A percentile compares a stretch with the other conserved stretches of the same genome.
These are phyloP conservation scores for Rutstroemia sydowiana DNA, from an alignment of 2,329 filamentous ascomycete genomes.

Conservation along the genomic window DNA sequence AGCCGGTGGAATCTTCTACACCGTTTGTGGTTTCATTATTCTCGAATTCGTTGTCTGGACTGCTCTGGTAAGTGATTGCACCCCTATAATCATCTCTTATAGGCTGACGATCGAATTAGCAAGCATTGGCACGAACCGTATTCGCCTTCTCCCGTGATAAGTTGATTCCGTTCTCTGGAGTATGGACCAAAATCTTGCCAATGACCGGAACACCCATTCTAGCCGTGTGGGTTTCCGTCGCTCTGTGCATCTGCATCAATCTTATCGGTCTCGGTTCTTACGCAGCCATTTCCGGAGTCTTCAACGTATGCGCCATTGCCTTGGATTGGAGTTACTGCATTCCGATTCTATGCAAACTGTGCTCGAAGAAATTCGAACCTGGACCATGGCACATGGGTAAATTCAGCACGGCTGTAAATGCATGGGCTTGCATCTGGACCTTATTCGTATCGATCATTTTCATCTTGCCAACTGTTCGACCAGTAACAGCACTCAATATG, in stretches of 20 bases:
- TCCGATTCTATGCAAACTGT: conserved; percentile 46
- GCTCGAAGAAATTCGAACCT: conserved; percentile 40
- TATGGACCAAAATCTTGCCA: conserved; percentile 46
- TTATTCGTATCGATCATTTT: conserved; percentile 47
- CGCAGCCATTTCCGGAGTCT: conserved; percentile 44
- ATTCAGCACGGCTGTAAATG: conserved; percentile 36
- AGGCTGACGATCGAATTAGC: conserved; percentile 28
- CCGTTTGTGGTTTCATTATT: conserved; percentile 48
- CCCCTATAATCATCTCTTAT: conserved; percentile 37
- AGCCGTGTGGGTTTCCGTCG: conserved; percentile 50
- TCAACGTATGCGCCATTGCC: conserved; percentile 48
- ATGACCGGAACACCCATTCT: conserved; percentile 52
- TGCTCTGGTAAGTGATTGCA: conserved; percentile 36
- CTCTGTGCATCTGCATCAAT: conserved; percentile 50
- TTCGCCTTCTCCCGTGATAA: conserved; percentile 56
- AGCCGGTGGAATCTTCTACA: conserved; percentile 40
- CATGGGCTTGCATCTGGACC: conserved; percentile 44
- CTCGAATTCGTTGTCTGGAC: conserved; percentile 53
- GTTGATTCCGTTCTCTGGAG: conserved; percentile 45
- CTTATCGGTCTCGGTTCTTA: conserved; percentile 50
- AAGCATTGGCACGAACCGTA: conserved; percentile 41
- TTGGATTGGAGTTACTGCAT: conserved; percentile 50
- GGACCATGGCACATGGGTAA: conserved; percentile 46
- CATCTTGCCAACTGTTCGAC: conserved; percentile 42
- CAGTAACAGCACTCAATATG: conserved; percentile 41